Conservation (phyloP, 169 alveolate genomes). For the Cryptosporidium ryanae region DNA sequence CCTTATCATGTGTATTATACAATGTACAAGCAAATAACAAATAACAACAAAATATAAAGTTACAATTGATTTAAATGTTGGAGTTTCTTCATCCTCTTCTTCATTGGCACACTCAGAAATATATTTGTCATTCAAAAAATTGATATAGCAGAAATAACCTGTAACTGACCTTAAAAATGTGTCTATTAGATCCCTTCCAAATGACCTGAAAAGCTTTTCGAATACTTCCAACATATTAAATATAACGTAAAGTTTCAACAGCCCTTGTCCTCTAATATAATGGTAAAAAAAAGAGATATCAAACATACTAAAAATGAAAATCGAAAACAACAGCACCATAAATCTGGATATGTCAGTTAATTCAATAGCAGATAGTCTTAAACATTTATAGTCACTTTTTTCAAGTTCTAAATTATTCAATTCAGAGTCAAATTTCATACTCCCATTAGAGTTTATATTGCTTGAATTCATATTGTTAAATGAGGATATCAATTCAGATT, state of each 20-base stretch:
- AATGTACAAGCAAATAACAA: slow-evolving; percentile 81
- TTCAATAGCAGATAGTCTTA: slow-evolving; percentile 56
- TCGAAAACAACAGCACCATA: slow-evolving; percentile 80
- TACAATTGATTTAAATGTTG: not conserved
- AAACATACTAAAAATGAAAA: slow-evolving; percentile 82
- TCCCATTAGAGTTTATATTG: too few species aligned
- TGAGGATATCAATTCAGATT: slow-evolving; percentile 34
- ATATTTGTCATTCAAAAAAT: not conserved
- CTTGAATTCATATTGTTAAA: not conserved
- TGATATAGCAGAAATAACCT: slow-evolving; percentile 3
- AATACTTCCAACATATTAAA: slow-evolving; percentile 90
- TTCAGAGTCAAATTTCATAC: slow-evolving; percentile 13
- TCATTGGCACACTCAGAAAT: not conserved
- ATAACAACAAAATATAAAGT: slow-evolving; percentile 49
- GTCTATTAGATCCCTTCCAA: slow-evolving; percentile 89
- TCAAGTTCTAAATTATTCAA: not conserved
- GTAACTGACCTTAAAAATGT: slow-evolving; percentile 40
- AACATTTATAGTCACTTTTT: not conserved
- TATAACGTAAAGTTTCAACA: slow-evolving; percentile 88
- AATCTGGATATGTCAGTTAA: slow-evolving; percentile 79
- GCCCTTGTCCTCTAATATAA: slow-evolving; percentile 89
- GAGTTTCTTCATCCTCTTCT: not conserved
- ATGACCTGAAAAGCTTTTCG: slow-evolving; percentile 87
- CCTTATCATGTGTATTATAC: slow-evolving; percentile 87
- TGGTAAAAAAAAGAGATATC: slow-evolving; percentile 90